phyloP scores from a whole-genome alignment of 805 yeast species.

The Kurtzmaniella fragi region DNA sequence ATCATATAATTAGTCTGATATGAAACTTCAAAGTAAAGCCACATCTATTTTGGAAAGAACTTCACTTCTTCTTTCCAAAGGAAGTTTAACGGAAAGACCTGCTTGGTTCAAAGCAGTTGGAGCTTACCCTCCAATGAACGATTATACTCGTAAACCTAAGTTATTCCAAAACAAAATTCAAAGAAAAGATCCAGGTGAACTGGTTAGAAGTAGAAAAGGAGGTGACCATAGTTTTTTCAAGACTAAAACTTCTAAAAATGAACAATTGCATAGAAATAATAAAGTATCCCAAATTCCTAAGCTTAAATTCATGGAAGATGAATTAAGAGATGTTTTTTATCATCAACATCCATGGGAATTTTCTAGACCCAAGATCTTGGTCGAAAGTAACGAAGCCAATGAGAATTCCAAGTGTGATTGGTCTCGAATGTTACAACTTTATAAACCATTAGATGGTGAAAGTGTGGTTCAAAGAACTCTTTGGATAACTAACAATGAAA shows the following conservation, averaged over 20 bases:
- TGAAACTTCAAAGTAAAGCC: constrained; percentile 67
- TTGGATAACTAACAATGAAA: constrained; percentile 25
- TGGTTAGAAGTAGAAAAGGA: constrained; percentile 14
- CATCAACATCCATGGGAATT: constrained; percentile 98
- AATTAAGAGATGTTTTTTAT: constrained; percentile 74
- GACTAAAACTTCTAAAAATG: constrained; percentile 42
- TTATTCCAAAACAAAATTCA: constrained; percentile 19
- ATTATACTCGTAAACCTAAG: constrained; percentile 46
- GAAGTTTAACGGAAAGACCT: constrained; percentile 68
- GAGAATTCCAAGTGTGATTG: constrained; percentile 63
- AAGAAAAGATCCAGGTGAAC: constrained; percentile 22
- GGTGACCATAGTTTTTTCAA: constrained; percentile 20
- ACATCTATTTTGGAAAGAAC: constrained; percentile 75
- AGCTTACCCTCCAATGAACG: constrained; percentile 71
- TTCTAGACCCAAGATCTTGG: constrained; percentile 78
- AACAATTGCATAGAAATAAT: constrained; percentile 33
- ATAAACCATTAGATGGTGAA: constrained; percentile 84
- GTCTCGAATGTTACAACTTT: constrained; percentile 69
- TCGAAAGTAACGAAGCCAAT: constrained; percentile 63
- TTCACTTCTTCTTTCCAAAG: constrained; percentile 66
- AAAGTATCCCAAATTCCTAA: constrained; percentile 46
- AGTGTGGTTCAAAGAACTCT: constrained; percentile 42
- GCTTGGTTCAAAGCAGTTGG: constrained; percentile 88
- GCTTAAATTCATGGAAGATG: constrained; percentile 67
- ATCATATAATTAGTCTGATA: constrained; percentile 21